Conservation (phyloP, 352 stramenopile genomes). For the Globisporangium okanoganense region DNA sequence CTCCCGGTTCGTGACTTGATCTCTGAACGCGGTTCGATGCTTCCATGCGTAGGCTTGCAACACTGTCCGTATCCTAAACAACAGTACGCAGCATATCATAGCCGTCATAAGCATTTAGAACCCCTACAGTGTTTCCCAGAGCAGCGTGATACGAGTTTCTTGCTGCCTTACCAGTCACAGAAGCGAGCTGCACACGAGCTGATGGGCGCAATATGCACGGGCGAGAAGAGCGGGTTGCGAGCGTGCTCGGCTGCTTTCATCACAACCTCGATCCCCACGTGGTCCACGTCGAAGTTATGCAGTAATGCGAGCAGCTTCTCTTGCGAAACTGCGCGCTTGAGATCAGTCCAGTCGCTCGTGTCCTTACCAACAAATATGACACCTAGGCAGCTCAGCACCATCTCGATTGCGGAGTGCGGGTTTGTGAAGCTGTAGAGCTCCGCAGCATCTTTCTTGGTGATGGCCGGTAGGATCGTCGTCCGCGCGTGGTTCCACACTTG, state of each 20-base stretch:
- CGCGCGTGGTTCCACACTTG: constrained; percentile 33
- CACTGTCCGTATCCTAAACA: constrained; percentile 42
- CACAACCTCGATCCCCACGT: constrained; percentile 27
- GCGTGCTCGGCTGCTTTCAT: constrained; percentile 42
- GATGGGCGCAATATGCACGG: constrained; percentile 64
- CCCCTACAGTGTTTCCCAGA: background rate
- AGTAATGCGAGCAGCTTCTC: constrained; percentile 61
- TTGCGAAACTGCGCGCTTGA: constrained; percentile 58
- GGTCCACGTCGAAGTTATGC: constrained; percentile 37
- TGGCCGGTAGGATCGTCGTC: constrained; percentile 15
- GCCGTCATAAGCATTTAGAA: background rate
- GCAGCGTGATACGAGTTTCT: background rate
- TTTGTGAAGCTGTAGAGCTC: constrained; percentile 82
- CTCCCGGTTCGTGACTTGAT: constrained; percentile 34
- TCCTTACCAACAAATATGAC: constrained; percentile 48
- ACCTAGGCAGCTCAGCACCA: constrained; percentile 65
- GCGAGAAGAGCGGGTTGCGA: constrained; percentile 65
- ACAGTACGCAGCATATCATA: background rate
- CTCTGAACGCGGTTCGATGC: constrained; percentile 29
- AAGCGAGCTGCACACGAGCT: constrained; percentile 85
- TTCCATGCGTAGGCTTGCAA: constrained; percentile 75
- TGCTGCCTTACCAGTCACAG: constrained; percentile 75
- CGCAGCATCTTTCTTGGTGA: constrained; percentile 66
- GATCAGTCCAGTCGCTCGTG: constrained; percentile 26
- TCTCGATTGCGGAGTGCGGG: constrained; percentile 68